phyloP scores from a whole-genome alignment of 2,329 filamentous ascomycete species.

The Tolypocladium paradoxum region DNA sequence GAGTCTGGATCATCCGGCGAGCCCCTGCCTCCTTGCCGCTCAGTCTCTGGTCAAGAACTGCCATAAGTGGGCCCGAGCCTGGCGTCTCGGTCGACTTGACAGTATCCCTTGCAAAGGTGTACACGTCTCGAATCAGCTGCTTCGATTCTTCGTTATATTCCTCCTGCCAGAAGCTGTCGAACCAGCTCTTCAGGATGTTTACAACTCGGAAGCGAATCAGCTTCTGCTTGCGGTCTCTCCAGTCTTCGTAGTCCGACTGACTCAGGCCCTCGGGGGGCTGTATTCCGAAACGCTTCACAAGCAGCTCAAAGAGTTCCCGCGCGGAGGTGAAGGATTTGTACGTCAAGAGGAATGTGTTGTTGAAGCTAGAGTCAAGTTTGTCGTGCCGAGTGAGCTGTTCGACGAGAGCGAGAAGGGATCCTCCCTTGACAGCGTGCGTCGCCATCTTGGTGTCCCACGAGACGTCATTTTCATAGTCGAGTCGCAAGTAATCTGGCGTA shows the following conservation, averaged over 20 bases:
- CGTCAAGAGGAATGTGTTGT: constrained; percentile 94
- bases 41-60: constrained; percentile 78
- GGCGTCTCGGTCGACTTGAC: constrained; percentile 91
- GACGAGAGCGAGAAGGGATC: constrained; percentile 77
- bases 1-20: constrained; percentile 76
- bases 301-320: constrained; percentile 79
- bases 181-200: constrained; percentile 97
- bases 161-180: constrained; percentile 99
- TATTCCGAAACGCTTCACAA: constrained; percentile 84
- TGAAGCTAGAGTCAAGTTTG: constrained; percentile 88
- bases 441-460: constrained; percentile 78
- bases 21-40: constrained; percentile 78
- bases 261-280: constrained; percentile 79
- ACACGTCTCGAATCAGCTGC: constrained; percentile 77
- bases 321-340: constrained; percentile 93
- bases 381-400: constrained; percentile 95
- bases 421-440: constrained; percentile 71
- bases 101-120: constrained; percentile 81
- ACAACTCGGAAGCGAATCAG: constrained; percentile 92
- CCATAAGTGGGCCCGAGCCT: constrained; percentile 73
- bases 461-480: constrained; percentile 83
- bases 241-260: constrained; percentile 67
- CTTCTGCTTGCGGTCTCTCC: constrained; percentile 92
- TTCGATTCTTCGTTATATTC: constrained; percentile 74
- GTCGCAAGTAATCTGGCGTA: constrained; percentile 68